Evolutionary conservation across 2,329 filamentous ascomycete genomes (phyloP).

Genomic region (Trichoderma sp.): DNA sequence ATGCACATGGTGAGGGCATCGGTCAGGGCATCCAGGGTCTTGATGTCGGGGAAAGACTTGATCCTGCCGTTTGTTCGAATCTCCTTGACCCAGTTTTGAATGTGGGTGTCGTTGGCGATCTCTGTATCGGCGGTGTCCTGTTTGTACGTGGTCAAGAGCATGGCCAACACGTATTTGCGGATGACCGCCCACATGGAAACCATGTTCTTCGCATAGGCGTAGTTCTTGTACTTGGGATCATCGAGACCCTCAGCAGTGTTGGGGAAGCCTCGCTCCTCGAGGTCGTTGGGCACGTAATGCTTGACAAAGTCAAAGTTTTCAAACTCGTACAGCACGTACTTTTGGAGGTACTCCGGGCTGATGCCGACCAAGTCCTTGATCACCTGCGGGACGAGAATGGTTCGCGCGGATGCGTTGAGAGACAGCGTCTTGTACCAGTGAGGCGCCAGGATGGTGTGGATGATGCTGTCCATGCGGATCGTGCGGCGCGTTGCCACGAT

Average conservation of each 20-base stretch:
- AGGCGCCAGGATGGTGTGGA: conserved; percentile 47
- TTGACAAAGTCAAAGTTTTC: not conserved
- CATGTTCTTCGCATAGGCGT: conserved; percentile 51
- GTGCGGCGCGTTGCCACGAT: conserved; percentile 50
- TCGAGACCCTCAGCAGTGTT: conserved; percentile 22
- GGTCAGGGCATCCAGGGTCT: conserved; percentile 44
- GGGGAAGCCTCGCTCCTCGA: not conserved
- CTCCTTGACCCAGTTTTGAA: conserved; percentile 46
- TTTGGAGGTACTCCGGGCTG: not conserved
- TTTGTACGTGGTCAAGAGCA: conserved; percentile 34
- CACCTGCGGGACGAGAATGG: conserved; percentile 43
- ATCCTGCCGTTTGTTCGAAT: conserved; percentile 34
- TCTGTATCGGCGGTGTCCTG: not conserved
- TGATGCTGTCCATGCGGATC: conserved; percentile 44
- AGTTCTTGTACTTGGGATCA: conserved; percentile 51
- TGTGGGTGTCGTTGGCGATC: conserved; percentile 19
- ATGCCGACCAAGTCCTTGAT: not conserved
- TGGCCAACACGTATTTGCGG: conserved; percentile 44
- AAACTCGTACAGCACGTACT: not conserved
- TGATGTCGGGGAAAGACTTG: conserved; percentile 46
- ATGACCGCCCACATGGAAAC: conserved; percentile 47
- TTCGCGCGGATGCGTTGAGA: conserved; percentile 50
- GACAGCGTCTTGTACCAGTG: conserved; percentile 55
- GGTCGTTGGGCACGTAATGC: not conserved
- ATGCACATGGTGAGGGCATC: conserved; percentile 55